Evolutionary conservation across 345 rosid species (phyloP).

Genomic region (Trapa bicornis): DNA sequence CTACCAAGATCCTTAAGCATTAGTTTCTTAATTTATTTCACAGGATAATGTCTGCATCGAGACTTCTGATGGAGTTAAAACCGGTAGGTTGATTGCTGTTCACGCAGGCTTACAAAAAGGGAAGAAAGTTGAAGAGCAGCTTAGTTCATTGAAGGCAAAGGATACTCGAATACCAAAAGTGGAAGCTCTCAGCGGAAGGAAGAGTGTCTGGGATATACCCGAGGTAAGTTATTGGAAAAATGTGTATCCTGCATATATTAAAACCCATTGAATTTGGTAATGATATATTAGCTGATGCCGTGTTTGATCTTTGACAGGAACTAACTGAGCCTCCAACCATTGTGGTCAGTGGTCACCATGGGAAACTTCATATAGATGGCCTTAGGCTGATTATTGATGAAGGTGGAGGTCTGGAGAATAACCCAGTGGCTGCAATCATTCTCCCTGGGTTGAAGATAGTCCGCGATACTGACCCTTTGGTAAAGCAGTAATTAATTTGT

Average conservation of each 20-base stretch:
- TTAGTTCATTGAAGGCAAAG: conserved; percentile 42
- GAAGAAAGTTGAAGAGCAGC: conserved; percentile 41
- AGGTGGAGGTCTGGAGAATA: conserved; percentile 57
- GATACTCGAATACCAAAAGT: conserved; percentile 48
- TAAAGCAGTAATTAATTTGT: conserved; percentile 7
- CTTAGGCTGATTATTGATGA: conserved; percentile 76
- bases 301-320: conserved; percentile 19
- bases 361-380: conserved; percentile 65
- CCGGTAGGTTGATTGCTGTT: conserved; percentile 56
- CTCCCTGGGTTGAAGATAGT: conserved; percentile 61
- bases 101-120: conserved; percentile 70
- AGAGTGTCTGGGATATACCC: conserved; percentile 71
- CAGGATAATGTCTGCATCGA: conserved; percentile 62
- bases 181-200: conserved; percentile 55
- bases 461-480: conserved; percentile 38
- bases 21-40: conserved; percentile 1
- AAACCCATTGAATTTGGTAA: neutral
- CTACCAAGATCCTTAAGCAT: neutral
- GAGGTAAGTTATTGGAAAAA: conserved; percentile 26
- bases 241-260: neutral
- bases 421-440: conserved; percentile 66
- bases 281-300: conserved; percentile 2
- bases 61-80: conserved; percentile 35
- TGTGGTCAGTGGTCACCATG: conserved; percentile 77
- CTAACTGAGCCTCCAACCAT: conserved; percentile 33